Evolutionary conservation across 2,329 filamentous ascomycete species (phyloP), one percentile per base, ranked within the genome.

Genomic region (Xylariaceae sp.): DNA sequence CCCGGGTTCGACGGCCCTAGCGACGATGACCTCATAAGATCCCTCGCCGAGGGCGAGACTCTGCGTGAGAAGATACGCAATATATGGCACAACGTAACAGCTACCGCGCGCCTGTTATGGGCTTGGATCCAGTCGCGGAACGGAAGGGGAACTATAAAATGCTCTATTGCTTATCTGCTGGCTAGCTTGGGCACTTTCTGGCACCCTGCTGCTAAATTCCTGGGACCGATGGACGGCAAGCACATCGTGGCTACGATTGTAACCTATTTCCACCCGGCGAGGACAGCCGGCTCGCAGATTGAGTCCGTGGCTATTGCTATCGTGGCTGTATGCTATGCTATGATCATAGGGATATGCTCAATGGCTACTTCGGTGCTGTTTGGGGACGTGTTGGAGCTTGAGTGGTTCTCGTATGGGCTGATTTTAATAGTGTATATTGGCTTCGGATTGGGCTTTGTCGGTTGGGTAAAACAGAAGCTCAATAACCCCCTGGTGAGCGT

Each of bases 231-330:
- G 67, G 92, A 96, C 73, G 91, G 91, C 44, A 97, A 97, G 69
- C 93, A 97, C 72, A 87, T 96, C 67, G 91, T 96, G 45, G 92
- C 92, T 26, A 97, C 93, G 2, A 85, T 97, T 53, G 95, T 91
- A 0, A 92, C 97, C 9, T 97, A 96, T 68, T 97, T 97, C 66
- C 92, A 97, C 70, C 92, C 93, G 4, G 90, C 91, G 5, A 81
- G 93, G 53, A 91, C 91, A 15, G 83, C 87, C 21, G 93, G 93
- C 1, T 94, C 89, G 61, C 96, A 97, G 91, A 82, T 91, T 53
- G 90, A 96, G 72, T 92, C 92, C 3, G 82, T 88, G 9, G 74
- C 92, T 27, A 85, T 94, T 53, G 90, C 91, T 5, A 74, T 89
- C 30, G 78, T 88, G 27, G 92, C 92, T 1, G 90, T 96, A 55